phyloP scores from a whole-genome alignment of 1,139 yeast species.

The Candida buenavistaensis region DNA sequence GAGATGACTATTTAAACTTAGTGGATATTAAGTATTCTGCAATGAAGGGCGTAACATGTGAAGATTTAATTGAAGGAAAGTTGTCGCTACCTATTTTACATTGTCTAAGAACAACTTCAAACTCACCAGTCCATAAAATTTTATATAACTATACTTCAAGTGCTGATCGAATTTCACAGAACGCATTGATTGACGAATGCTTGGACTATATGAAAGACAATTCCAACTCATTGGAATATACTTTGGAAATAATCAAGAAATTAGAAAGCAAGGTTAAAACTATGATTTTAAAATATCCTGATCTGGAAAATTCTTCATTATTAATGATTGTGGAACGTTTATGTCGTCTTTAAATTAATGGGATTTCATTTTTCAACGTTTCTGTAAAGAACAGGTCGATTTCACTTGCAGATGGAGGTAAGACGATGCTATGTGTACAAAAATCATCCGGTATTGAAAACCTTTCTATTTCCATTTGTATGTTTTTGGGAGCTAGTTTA shows the following conservation, averaged over 20 bases:
- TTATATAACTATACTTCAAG: conserved; percentile 19
- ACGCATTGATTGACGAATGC: conserved; percentile 20
- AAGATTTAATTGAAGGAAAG: conserved; percentile 88
- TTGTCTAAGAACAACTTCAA: conserved; percentile 23
- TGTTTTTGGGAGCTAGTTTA: conserved; percentile 25
- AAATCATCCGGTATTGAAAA: conserved; percentile 14
- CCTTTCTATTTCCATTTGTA: conserved; percentile 20
- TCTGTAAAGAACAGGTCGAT: conserved; percentile 25
- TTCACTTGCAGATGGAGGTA: conserved; percentile 18
- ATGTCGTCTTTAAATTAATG: conserved; percentile 10
- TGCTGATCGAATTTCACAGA: conserved; percentile 19
- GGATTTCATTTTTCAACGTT: conserved; percentile 8
- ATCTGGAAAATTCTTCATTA: conserved; percentile 2
- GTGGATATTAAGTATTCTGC: conserved; percentile 47
- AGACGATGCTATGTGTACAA: conserved; percentile 1
- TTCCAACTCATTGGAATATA: conserved; percentile 11
- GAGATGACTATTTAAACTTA: conserved; percentile 77
- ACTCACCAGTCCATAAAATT: conserved; percentile 27
- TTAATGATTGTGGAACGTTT: conserved; percentile 9
- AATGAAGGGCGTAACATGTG: conserved; percentile 76
- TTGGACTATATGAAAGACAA: conserved; percentile 21
- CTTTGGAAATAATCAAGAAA: conserved; percentile 9
- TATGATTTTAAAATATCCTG: conserved; percentile 4
- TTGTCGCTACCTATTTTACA: conserved; percentile 82
- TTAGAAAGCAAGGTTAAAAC: conserved; percentile 6